Conservation (phyloP, 177 flowering plant genomes). For the Vitis hybrid region DNA sequence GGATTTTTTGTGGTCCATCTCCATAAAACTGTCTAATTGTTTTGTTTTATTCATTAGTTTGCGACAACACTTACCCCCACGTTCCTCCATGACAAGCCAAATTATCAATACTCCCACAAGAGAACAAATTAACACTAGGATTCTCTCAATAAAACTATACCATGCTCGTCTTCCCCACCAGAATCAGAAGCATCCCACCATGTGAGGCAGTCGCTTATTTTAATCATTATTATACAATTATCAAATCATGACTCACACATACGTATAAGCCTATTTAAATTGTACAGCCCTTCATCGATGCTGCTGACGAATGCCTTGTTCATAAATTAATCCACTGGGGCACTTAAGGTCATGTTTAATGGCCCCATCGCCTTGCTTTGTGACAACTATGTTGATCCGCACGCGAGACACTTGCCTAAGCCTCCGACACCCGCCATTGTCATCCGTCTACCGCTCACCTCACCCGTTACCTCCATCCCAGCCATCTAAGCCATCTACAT, state of each 20-base stretch:
- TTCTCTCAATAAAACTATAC: slow-evolving; percentile 27
- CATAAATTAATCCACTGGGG: not conserved
- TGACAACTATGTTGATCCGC: slow-evolving; percentile 12
- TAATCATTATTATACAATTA: not conserved
- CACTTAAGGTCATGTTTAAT: too few relatives aligned
- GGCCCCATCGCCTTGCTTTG: not conserved
- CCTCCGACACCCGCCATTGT: slow-evolving; percentile 11
- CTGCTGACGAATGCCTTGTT: slow-evolving; percentile 7
- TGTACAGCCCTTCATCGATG: slow-evolving; percentile 9
- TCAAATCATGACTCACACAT: not conserved
- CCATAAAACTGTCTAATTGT: not conserved
- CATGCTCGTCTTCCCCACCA: slow-evolving; percentile 6
- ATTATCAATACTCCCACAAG: slow-evolving; percentile 17
- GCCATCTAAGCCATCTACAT: slow-evolving; percentile 4
- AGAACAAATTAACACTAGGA: slow-evolving; percentile 40
- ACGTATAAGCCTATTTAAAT: not conserved
- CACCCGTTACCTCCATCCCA: slow-evolving; percentile 7
- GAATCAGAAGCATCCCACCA: slow-evolving; percentile 27
- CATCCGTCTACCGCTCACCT: slow-evolving; percentile 9
- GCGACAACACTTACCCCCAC: slow-evolving; percentile 28
- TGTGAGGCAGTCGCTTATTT: slow-evolving; percentile 19
- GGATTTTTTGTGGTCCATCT: not conserved
- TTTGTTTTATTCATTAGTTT: slow-evolving; percentile 4
- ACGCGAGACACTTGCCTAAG: slow-evolving; percentile 29
- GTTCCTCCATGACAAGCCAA: slow-evolving; percentile 28